Percentiles rank a stretch among this genome's conserved stretches.
These are phyloP conservation scores for Termitomyces sp. DNA, from an alignment of 768 basidiomycete species.

Conservation along the genomic window DNA sequence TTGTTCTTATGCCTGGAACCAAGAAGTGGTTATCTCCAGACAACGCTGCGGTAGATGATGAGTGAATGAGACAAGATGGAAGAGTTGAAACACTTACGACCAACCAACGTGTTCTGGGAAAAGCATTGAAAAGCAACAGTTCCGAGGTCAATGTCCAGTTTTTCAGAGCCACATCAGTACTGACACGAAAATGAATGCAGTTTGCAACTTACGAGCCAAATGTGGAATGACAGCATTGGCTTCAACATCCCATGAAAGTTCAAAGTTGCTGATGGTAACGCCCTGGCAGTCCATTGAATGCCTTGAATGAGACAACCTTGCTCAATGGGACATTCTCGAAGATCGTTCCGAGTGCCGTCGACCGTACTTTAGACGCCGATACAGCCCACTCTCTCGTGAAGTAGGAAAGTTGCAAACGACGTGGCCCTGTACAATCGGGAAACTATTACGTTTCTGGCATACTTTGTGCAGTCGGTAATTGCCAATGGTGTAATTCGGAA, in stretches of 20 bases:
- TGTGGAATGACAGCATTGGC: slow-evolving; percentile 67
- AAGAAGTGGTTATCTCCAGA: slow-evolving; percentile 47
- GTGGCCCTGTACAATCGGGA: slow-evolving; percentile 46
- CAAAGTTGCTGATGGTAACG: slow-evolving; percentile 68
- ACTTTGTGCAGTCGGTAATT: slow-evolving; percentile 53
- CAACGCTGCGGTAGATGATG: slow-evolving; percentile 38
- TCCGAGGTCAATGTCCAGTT: slow-evolving; percentile 69
- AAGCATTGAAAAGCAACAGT: slow-evolving; percentile 59
- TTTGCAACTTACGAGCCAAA: slow-evolving; percentile 48
- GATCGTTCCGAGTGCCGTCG: slow-evolving; percentile 64
- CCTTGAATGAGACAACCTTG: slow-evolving; percentile 62
- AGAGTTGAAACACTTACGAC: slow-evolving; percentile 45
- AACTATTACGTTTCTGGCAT: slow-evolving; percentile 19
- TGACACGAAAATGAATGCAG: not conserved
- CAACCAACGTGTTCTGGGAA: slow-evolving; percentile 54
- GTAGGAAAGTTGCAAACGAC: slow-evolving; percentile 58
- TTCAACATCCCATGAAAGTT: slow-evolving; percentile 66
- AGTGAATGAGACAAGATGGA: not conserved
- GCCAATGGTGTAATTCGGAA: slow-evolving; percentile 60
- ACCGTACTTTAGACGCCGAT: slow-evolving; percentile 55
- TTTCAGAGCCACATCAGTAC: slow-evolving; percentile 29
- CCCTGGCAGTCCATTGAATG: slow-evolving; percentile 68
- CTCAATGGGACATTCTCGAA: slow-evolving; percentile 63
- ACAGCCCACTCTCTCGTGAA: slow-evolving; percentile 72
- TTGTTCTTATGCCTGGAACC: slow-evolving; percentile 42